These are phyloP conservation scores for Trametes villosa DNA, from an alignment of 768 basidiomycete genomes.

Conservation along the genomic window DNA sequence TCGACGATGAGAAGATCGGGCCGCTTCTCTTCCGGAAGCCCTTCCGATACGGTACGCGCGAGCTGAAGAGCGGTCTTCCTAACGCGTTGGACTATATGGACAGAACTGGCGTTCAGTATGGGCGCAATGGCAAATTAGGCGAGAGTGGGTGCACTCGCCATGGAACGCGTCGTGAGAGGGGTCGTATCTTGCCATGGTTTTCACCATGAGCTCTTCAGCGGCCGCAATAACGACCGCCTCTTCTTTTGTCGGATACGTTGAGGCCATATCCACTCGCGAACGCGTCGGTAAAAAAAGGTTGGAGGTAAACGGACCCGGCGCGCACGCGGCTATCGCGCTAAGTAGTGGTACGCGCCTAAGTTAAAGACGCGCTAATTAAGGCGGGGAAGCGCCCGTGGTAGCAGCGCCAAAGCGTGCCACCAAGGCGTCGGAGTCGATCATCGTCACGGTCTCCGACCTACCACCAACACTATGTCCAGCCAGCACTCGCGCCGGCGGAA, in stretches of 20 bases:
- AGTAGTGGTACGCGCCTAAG: too few species aligned
- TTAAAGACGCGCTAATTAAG: neutral
- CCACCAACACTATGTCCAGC: constrained; percentile 17
- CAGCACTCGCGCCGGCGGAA: constrained; percentile 21
- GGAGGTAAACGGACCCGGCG: too few species aligned
- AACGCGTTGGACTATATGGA: constrained; percentile 84
- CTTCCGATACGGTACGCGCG: constrained; percentile 48
- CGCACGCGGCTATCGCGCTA: neutral
- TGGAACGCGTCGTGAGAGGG: constrained; percentile 82
- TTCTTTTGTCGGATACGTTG: constrained; percentile 54
- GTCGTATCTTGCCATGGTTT: constrained; percentile 78
- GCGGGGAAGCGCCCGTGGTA: constrained; percentile 1
- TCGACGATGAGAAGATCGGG: constrained; percentile 81
- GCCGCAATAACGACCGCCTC: constrained; percentile 57
- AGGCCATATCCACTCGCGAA: constrained; percentile 1
- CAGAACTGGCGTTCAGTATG: too few species aligned
- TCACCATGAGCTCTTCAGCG: constrained; percentile 71
- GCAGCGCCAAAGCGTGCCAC: constrained; percentile 51
- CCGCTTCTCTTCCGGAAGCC: constrained; percentile 32
- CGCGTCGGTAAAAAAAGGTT: too few species aligned
- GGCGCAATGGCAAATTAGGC: too few species aligned
- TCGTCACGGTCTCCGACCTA: constrained; percentile 63
- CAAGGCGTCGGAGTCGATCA: neutral
- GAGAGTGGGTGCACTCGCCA: too few species aligned
- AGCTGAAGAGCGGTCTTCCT: constrained; percentile 74